Percentiles rank a stretch among this genome's conserved stretches.
phyloP scores from a whole-genome alignment of 495 filamentous ascomycete genomes.

The Collariella sp. region DNA sequence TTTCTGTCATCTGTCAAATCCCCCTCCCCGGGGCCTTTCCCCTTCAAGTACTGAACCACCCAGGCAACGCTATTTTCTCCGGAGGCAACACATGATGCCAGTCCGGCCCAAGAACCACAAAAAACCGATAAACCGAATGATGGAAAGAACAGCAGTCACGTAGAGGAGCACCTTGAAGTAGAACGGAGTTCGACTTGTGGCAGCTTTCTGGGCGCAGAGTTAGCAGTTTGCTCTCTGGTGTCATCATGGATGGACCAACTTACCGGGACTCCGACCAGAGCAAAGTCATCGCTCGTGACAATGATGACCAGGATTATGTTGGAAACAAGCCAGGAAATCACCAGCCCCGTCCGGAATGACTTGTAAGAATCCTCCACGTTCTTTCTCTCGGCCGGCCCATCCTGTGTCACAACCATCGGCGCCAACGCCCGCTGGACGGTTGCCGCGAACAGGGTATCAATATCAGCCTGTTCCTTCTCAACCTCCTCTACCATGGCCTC shows the following conservation, averaged over 20 bases:
- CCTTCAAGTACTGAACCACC: too few relatives aligned
- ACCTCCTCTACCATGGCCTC: slow-evolving; percentile 91
- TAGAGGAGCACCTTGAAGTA: slow-evolving; percentile 93
- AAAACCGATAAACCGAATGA: slow-evolving; percentile 85
- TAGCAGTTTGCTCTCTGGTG: too few relatives aligned
- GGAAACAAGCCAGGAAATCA: slow-evolving; percentile 89
- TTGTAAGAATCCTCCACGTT: slow-evolving; percentile 97
- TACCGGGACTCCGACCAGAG: slow-evolving; percentile 79
- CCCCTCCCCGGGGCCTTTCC: too few relatives aligned
- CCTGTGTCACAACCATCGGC: slow-evolving; percentile 69
- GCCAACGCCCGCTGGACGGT: slow-evolving; percentile 91
- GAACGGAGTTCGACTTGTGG: slow-evolving; percentile 61
- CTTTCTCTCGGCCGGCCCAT: slow-evolving; percentile 65
- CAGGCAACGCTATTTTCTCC: too few relatives aligned
- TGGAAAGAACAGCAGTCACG: slow-evolving; percentile 72
- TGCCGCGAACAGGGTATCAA: slow-evolving; percentile 91
- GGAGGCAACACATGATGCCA: slow-evolving; percentile 92
- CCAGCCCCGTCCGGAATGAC: slow-evolving; percentile 91
- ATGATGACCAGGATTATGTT: slow-evolving; percentile 77
- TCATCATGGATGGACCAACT: too few relatives aligned
- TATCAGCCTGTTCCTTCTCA: slow-evolving; percentile 95
- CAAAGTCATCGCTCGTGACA: slow-evolving; percentile 79
- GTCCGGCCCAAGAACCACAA: slow-evolving; percentile 90
- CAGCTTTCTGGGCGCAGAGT: slow-evolving; percentile 33
- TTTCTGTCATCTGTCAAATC: too few relatives aligned